Evolutionary conservation across 2,329 filamentous ascomycete species (phyloP).

Genomic region (Fusarium gaditjirri): DNA sequence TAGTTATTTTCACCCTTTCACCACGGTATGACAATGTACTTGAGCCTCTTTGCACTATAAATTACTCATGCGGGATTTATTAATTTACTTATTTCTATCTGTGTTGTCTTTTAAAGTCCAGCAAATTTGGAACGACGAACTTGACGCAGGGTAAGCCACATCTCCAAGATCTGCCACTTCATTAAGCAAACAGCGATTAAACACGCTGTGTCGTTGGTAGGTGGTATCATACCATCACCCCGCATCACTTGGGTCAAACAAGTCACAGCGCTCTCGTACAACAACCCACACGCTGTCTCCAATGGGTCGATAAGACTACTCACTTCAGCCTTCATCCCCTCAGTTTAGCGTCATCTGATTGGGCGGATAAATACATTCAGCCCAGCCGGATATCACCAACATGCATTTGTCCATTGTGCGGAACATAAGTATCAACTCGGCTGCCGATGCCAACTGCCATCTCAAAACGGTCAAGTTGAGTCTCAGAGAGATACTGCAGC

Average conservation of each 20-base stretch:
- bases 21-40: too few relatives aligned
- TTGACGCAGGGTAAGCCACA: too few relatives aligned
- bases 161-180: too few relatives aligned
- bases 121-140: too few relatives aligned
- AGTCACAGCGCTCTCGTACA: not conserved
- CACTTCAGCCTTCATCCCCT: fast-evolving
- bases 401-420: not conserved
- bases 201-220: fast-evolving
- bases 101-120: too few relatives aligned
- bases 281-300: fast-evolving
- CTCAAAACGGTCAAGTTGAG: not conserved
- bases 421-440: slow-evolving; percentile 9
- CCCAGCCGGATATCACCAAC: not conserved
- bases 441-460: not conserved
- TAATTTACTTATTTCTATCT: too few relatives aligned
- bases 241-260: not conserved
- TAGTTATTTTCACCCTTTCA: too few relatives aligned
- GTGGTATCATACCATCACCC: not conserved
- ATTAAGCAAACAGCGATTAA: too few relatives aligned
- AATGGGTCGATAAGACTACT: not conserved
- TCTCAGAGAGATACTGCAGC: not conserved
- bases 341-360: not conserved
- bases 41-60: too few relatives aligned
- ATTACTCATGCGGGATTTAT: too few relatives aligned
- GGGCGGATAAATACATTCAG: slow-evolving; percentile 9